Base-by-base conservation (phyloP, 257 asterid genomes). In the Scutellaria minor region DNA sequence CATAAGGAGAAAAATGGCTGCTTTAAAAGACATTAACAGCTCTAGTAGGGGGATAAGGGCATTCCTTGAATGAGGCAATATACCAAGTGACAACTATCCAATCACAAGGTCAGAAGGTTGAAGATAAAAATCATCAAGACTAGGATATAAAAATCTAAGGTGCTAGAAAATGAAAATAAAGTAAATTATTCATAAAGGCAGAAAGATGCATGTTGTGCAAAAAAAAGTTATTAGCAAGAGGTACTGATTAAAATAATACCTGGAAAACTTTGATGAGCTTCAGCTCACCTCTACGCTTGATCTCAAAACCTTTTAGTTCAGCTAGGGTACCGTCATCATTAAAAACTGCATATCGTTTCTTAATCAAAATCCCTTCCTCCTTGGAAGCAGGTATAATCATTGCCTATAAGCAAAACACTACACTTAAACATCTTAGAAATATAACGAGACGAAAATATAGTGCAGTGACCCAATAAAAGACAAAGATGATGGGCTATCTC, bases 191-290 rank as follows among this genome's bases (percentile, higher is more conserved):
- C 53, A 73, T 31, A 47, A 71, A 70, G 40, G 52, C 62, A 57
- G 48, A 72, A 18, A 24, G 44, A 47, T 57, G 73, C 50, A 46
- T 62, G 13, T 12, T 37, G 50, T 18, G 64, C 67, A 68, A 41
- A 70, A 44, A 63, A 24, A 52, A 62, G 51, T 65, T 66, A 55
- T 13, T 7, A 61, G 40, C 54, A n/a, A 35, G 50, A 57, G 76
- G 14, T 54, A 62, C 20, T 45, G 20, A 20, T 55, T 14, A 53
- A 68, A 74, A 53, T 64, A 48, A 65, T 88, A 92, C 99, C 99
- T 94, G 99, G 85, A 94, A 94, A 74, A 94, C 97, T 91, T 94
- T 91, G 82, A 94, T 94, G 90, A 94, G 99, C 96, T 94, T 94
- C 70, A 94, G 98, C 85, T 94, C 99, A 75, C 99, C 99, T 83